Conservation (phyloP, 2,329 filamentous ascomycete genomes). For the Pestalotiopsis sp. region DNA sequence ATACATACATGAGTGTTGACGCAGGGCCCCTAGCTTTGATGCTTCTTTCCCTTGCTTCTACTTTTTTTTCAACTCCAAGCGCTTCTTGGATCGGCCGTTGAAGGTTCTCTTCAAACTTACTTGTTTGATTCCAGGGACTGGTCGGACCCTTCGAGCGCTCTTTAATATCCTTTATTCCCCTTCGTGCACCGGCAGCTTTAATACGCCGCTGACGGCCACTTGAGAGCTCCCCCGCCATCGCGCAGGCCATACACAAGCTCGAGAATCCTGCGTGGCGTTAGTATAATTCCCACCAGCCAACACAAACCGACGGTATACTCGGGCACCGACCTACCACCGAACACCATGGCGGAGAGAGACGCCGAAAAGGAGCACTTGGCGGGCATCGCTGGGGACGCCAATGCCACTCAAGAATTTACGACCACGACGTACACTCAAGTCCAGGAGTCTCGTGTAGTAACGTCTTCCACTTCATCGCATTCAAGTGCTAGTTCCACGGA, state of each 20-base stretch:
- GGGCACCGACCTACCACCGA: background rate
- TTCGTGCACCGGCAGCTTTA: background rate
- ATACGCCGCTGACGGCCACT: background rate
- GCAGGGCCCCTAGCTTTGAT: background rate
- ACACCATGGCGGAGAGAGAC: slow-evolving; percentile 10
- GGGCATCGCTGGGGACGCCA: background rate
- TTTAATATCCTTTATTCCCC: background rate
- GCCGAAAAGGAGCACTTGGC: slow-evolving; percentile 14
- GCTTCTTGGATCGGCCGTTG: background rate
- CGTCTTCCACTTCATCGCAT: slow-evolving; percentile 13
- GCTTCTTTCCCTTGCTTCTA: background rate
- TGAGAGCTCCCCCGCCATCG: background rate
- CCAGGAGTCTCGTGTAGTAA: background rate
- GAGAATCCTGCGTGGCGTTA: background rate
- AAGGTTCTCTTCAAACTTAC: background rate
- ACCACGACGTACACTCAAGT: background rate
- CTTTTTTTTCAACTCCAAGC: background rate
- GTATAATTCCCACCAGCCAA: background rate
- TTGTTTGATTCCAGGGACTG: background rate
- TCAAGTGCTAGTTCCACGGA: slow-evolving; percentile 25
- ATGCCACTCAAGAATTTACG: slow-evolving; percentile 15
- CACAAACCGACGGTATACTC: background rate
- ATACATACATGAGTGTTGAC: background rate
- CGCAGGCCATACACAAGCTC: background rate
- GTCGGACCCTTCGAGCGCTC: background rate